phyloP scores from a whole-genome alignment of 345 rosid species.

The Xanthoceras sorbifolium region DNA sequence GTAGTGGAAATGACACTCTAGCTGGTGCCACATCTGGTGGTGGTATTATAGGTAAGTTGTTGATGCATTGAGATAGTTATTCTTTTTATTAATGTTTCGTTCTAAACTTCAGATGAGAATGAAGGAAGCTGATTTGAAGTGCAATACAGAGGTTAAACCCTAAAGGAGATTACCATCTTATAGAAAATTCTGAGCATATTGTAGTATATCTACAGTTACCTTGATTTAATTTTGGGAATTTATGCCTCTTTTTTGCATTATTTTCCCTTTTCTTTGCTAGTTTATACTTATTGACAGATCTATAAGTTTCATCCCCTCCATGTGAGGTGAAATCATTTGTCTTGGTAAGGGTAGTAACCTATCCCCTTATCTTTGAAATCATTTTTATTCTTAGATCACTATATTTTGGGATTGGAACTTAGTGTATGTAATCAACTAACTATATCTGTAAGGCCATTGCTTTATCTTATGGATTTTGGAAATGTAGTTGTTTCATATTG shows the following conservation, averaged over 20 bases:
- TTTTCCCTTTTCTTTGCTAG: background rate
- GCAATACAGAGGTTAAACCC: background rate
- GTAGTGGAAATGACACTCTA: constrained; percentile 78
- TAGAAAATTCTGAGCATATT: background rate
- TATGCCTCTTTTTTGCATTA: background rate
- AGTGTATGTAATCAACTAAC: background rate
- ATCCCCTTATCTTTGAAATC: background rate
- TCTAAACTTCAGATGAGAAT: background rate
- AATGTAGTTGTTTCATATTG: background rate
- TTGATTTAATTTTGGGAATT: constrained; percentile 1
- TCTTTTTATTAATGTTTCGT: background rate
- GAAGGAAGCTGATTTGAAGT: background rate
- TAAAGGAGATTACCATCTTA: background rate
- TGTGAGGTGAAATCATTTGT: background rate
- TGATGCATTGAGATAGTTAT: constrained; percentile 10
- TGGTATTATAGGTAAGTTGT: constrained; percentile 75
- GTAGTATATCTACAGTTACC: background rate
- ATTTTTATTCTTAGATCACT: background rate
- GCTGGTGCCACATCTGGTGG: constrained; percentile 81
- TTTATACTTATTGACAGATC: background rate
- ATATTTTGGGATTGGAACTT: background rate
- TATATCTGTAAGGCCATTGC: background rate
- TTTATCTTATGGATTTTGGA: background rate
- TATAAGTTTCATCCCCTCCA: background rate
- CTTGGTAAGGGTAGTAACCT: background rate